These are phyloP conservation scores for Aureobasidium vineae DNA, from an alignment of 2,329 filamentous ascomycete genomes.

Conservation along the genomic window DNA sequence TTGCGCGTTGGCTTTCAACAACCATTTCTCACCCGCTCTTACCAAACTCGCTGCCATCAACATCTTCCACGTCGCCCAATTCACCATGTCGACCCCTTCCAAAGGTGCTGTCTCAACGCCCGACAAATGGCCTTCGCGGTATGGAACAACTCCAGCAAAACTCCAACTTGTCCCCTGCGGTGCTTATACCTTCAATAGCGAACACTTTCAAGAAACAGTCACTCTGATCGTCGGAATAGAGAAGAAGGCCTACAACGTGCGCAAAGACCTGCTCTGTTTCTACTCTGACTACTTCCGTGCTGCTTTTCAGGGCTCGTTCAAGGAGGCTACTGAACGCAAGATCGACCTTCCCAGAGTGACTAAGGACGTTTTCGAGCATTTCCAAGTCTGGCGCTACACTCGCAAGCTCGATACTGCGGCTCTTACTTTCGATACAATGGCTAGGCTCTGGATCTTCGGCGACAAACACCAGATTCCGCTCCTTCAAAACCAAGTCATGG, in stretches of 20 bases:
- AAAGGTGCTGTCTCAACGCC: background rate
- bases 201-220: background rate
- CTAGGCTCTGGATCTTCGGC: background rate
- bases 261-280: background rate
- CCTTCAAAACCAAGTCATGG: background rate
- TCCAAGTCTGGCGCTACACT: conserved; percentile 31
- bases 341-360: conserved; percentile 17
- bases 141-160: too few relatives aligned
- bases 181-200: too few relatives aligned
- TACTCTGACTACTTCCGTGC: background rate
- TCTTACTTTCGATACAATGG: too few relatives aligned
- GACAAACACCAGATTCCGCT: background rate
- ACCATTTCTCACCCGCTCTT: background rate
- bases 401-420: too few relatives aligned
- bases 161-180: too few relatives aligned
- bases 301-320: background rate
- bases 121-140: too few relatives aligned
- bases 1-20: background rate
- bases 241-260: background rate
- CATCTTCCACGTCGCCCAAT: background rate
- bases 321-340: background rate
- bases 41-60: too few relatives aligned
- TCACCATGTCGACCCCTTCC: background rate
- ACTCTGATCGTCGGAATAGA: background rate
- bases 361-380: conserved; percentile 24